Percentiles rank a stretch among this genome's conserved stretches.
Evolutionary conservation across 257 asterid species (phyloP).

Genomic region (Petunia secreta): DNA sequence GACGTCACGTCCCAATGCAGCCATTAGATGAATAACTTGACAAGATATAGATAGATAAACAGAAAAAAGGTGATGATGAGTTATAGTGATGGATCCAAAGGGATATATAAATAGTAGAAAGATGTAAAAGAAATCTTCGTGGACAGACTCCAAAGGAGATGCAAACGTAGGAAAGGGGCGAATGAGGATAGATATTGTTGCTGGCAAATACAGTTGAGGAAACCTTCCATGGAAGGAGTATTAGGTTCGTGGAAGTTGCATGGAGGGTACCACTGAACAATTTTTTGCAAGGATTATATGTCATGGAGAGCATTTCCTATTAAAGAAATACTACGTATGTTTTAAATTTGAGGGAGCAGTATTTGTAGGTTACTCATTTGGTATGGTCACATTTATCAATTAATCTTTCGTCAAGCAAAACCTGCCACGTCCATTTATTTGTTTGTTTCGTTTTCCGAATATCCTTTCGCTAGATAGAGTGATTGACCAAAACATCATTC

Average conservation of each 20-base stretch:
- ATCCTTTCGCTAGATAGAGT: neutral
- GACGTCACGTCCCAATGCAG: neutral
- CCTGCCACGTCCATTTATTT: too few species aligned
- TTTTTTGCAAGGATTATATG: neutral
- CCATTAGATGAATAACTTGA: neutral
- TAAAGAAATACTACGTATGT: neutral
- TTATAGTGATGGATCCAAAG: constrained; percentile 19
- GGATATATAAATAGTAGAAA: neutral
- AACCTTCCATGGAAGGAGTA: constrained; percentile 15
- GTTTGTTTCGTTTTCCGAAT: too few species aligned
- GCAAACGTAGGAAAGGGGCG: neutral
- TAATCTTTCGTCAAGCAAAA: too few species aligned
- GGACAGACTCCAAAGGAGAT: constrained; percentile 31
- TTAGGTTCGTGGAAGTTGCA: constrained; percentile 56
- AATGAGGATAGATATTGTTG: constrained; percentile 24
- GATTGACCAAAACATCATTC: neutral
- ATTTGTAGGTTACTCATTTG: constrained; percentile 8
- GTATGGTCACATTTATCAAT: neutral
- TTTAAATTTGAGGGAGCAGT: neutral
- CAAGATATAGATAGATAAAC: neutral
- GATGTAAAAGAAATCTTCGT: constrained; percentile 32
- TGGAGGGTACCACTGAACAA: constrained; percentile 30
- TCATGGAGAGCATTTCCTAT: constrained; percentile 23
- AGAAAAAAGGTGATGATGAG: neutral
- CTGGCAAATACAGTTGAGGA: constrained; percentile 26